Evolutionary conservation across 2,329 filamentous ascomycete species (phyloP), one percentile per base, ranked within the genome.

Genomic region (Lasiodiplodia sp.): DNA sequence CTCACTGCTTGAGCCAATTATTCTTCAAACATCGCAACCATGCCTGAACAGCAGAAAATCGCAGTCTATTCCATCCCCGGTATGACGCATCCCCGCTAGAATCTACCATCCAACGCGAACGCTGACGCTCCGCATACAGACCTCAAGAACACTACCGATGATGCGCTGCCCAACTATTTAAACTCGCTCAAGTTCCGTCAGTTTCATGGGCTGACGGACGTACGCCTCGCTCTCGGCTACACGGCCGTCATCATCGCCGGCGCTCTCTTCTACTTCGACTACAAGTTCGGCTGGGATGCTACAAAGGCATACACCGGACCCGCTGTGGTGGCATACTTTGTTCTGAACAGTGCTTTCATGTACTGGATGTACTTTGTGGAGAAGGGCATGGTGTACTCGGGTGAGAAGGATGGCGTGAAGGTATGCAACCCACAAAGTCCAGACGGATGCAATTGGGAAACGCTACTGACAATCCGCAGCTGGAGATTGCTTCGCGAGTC

Each of bases 91-190:
- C 44, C 34, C 34, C 56, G 37, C 60, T 3, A 28, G 23, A 38
- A 51, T 58, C 57, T 37, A 7, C 34, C 3, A 34, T n/a, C 47
- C 66, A 11, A 25, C 25, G 28, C 37, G 53, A 25, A 16, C 49
- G 23, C 70, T 70, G 53, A 71, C 62, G n/a, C 37, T 18, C 38
- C 18, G 16, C n/a, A 38, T 44, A 14, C 78, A 97, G 96, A 98
- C 79, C 91, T 99, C 72, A 98, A 98, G 82, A 97, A 96, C 83
- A 96, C 94, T 49, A 93, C 92, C 73, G 96, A 99, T 83, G 96
- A 99, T 82, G 93, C 94, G 68, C 90, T 99, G 70, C 89, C 92
- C 69, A 94, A 96, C 82, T 98, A 98, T 84, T 89, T 99, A 71
- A 95, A 93, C 81, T 92, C 89, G 38, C 89, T 98, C 78, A 90